Percentiles rank a stretch among this genome's conserved stretches.
Conservation (phyloP, 768 basidiomycete genomes). For the Mycena indigotica region DNA sequence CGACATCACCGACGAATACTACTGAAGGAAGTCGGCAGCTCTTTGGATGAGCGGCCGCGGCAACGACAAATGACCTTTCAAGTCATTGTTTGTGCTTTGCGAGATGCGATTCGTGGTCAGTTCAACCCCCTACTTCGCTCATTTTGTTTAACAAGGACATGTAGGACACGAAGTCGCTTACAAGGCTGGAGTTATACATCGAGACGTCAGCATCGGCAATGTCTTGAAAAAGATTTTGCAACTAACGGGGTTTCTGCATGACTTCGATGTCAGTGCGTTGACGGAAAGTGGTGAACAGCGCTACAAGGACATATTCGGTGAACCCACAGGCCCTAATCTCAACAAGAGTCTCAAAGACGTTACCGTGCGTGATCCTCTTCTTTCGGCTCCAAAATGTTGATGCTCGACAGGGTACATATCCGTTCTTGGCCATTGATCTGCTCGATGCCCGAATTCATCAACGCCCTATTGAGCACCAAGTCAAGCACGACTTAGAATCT, state of each 20-base stretch:
- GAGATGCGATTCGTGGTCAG: conserved; percentile 3
- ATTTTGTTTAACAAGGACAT: neutral
- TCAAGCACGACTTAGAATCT: conserved; percentile 10
- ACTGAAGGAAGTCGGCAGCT: neutral
- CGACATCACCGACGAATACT: conserved; percentile 5
- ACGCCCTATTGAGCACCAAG: neutral
- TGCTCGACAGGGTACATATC: conserved; percentile 4
- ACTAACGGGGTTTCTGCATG: conserved; percentile 4
- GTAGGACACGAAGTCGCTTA: conserved; percentile 7
- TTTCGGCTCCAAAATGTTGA: neutral
- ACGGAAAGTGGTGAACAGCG: neutral
- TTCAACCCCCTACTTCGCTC: neutral
- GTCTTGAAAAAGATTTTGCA: neutral
- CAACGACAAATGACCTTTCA: too few species aligned
- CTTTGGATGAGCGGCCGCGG: neutral
- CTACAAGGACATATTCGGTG: neutral
- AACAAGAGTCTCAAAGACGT: conserved; percentile 1
- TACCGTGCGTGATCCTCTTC: conserved; percentile 1
- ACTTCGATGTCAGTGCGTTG: conserved; percentile 8
- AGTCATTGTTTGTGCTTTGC: neutral
- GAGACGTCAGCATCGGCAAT: conserved; percentile 14
- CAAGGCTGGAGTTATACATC: conserved; percentile 9
- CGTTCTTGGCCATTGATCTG: conserved; percentile 3
- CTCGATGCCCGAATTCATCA: neutral
- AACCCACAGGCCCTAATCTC: neutral